Evolutionary conservation across 371 early-diverging fungal genomes (phyloP).

Genomic region (Mucor racemosus): DNA sequence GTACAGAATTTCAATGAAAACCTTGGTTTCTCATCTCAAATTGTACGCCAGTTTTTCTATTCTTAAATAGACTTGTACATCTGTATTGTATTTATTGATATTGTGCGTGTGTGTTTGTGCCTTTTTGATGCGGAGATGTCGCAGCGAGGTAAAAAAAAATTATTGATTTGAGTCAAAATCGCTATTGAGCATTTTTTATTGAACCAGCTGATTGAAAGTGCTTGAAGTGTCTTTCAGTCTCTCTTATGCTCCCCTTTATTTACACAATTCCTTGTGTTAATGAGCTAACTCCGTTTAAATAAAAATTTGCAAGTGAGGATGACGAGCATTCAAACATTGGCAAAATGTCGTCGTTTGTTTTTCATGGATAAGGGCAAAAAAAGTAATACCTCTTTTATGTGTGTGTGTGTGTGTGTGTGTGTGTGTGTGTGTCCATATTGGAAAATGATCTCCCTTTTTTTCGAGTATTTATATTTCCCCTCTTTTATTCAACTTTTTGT

Average conservation of each 20-base stretch:
- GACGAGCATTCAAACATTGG: conserved; percentile 1
- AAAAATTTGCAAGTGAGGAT: not conserved
- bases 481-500: not conserved
- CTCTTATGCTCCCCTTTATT: not conserved
- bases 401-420: not conserved
- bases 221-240: not conserved
- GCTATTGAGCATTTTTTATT: not conserved
- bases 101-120: not conserved
- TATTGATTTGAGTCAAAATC: conserved; percentile 4
- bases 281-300: conserved; percentile 6
- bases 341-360: not conserved
- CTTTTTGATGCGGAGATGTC: not conserved
- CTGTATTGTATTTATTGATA: not conserved
- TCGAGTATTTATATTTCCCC: not conserved
- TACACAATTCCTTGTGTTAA: conserved; percentile 10
- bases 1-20: not conserved
- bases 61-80: conserved; percentile 1
- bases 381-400: too few species aligned
- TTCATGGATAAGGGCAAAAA: not conserved
- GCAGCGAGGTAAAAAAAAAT: not conserved
- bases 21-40: not conserved
- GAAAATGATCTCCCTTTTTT: conserved; percentile 6
- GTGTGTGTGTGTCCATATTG: not conserved
- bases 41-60: not conserved
- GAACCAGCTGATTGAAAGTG: conserved; percentile 3